Conservation (phyloP, 2,329 filamentous ascomycete genomes). For the Phyllosticta citribraziliensis region DNA sequence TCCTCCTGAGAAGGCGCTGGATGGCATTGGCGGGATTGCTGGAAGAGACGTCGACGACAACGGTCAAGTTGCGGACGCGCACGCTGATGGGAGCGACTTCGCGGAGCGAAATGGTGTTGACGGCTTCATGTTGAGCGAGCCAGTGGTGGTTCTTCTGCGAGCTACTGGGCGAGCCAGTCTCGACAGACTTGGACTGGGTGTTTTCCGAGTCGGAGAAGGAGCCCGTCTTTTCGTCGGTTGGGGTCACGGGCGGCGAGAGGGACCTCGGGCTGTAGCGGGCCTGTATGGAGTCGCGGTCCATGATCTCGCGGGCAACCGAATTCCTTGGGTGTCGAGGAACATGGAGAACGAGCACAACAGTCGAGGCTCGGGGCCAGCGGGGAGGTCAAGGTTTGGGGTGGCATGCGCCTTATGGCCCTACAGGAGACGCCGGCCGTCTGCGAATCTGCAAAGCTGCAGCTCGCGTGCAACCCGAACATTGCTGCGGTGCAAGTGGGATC, state of each 20-base stretch:
- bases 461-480: neutral
- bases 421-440: neutral
- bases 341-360: neutral
- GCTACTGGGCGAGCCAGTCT: neutral
- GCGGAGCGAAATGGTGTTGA: slow-evolving; percentile 27
- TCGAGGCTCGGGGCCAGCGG: neutral
- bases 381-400: neutral
- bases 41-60: slow-evolving; percentile 50
- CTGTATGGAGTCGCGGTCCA: neutral
- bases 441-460: neutral
- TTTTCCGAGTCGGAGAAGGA: neutral
- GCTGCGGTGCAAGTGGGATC: neutral
- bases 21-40: slow-evolving; percentile 9
- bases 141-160: neutral
- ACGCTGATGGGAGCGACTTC: slow-evolving; percentile 49
- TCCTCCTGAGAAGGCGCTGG: slow-evolving; percentile 19
- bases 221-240: neutral
- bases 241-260: neutral
- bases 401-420: neutral
- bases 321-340: neutral
- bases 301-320: neutral
- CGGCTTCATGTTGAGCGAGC: neutral
- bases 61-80: slow-evolving; percentile 43
- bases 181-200: neutral
- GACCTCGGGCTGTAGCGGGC: neutral